A percentile compares a stretch with the other conserved stretches of the same genome.
phyloP scores from a whole-genome alignment of 257 asterid species.

The Solanum pennellii region DNA sequence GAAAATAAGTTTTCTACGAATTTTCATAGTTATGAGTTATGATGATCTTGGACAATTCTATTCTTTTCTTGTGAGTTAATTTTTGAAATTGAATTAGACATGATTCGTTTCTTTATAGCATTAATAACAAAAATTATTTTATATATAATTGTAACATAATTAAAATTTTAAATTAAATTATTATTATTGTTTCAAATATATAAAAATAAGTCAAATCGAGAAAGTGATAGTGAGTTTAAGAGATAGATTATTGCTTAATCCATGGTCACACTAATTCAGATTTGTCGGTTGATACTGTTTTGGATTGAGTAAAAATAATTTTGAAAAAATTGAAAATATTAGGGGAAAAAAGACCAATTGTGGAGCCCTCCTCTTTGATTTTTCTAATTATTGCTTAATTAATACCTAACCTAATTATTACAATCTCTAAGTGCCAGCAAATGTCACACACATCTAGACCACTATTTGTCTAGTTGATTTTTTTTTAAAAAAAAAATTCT shows the following conservation, averaged over 20 bases:
- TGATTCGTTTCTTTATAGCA: neutral
- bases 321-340: neutral
- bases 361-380: neutral
- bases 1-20: accelerated
- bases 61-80: neutral
- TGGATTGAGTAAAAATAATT: neutral
- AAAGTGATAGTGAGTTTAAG: neutral
- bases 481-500: neutral
- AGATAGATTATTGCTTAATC: neutral
- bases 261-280: neutral
- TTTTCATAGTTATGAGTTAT: neutral
- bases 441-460: neutral
- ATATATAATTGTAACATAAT: too few species aligned
- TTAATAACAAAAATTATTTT: too few species aligned
- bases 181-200: neutral
- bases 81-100: neutral
- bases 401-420: neutral
- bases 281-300: neutral
- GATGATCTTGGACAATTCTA: neutral
- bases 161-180: neutral
- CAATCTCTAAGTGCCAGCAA: neutral
- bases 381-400: neutral
- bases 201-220: neutral
- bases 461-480: neutral
- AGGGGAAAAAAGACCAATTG: neutral